Base-by-base conservation (phyloP, 257 asterid genomes). In the Capsicum pubescens region DNA sequence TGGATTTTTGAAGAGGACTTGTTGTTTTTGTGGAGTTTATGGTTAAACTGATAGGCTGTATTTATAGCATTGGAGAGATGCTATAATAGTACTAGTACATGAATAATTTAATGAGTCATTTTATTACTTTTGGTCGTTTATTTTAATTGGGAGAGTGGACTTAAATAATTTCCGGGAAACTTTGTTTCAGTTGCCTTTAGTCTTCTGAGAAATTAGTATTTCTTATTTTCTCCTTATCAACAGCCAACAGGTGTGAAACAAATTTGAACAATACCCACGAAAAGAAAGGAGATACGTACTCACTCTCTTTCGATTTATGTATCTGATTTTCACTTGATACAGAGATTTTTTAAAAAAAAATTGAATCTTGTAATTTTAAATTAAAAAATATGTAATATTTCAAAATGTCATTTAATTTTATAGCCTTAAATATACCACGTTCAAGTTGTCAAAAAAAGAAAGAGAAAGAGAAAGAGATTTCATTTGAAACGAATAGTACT, bases 61-160 rank as follows among this genome's bases (percentile, higher is more conserved):
- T 83, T 77, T 82, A 83, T 86, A 86, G n/a, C 6, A 17, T 48
- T 35, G 56, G 8, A 35, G 56, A n/a, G 14, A 36, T 17, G 58
- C 0, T 44, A 11, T 21, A 59, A n/a, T 8, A 59, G 39, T 61
- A 44, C 7, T 64, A 63, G 39, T 63, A 63, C 42, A 7, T 63
- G 9, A 63, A 63, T 64, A 64, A 10, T 64, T 64, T 61, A 61
- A 7, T 39, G 42, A 39, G 42, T 39, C 67, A 61, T 2, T 4
- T 12, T 3, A 14, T 15, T 15, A 39, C 3, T 39, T 39, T 15
- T 70, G 5, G 16, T 46, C 5, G 4, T 17, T 44, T 5, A 46
- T 11, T 5, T 8, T 72, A 72, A 72, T 46, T 58, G 39, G 11
- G 17, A 72, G 80, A n/a, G 42, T 72, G n/a, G 59, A 46, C 80